Conservation (phyloP, 352 stramenopile genomes). For the Phytopythium oedochilum region DNA sequence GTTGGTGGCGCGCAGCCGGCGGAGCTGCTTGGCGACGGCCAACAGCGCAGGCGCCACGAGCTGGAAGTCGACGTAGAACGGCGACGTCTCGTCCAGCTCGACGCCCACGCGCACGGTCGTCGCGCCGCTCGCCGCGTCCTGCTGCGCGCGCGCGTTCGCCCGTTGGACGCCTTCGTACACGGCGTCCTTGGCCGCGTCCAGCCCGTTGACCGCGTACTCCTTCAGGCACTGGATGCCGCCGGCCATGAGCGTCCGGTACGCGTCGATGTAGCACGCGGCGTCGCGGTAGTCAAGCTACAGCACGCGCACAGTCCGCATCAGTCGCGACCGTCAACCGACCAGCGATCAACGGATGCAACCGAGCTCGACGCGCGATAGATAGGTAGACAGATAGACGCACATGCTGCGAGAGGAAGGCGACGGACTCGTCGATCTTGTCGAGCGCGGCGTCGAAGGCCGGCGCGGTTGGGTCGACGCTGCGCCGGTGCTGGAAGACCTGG, state of each 20-base stretch:
- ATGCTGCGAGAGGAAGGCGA: conserved; percentile 63
- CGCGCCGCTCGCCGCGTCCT: conserved; percentile 3
- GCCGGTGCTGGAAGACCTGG: conserved; percentile 75
- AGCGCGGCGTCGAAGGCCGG: conserved; percentile 52
- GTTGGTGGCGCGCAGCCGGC: conserved; percentile 33
- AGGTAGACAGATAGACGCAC: conserved; percentile 31
- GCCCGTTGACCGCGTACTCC: conserved; percentile 60
- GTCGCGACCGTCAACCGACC: no score
- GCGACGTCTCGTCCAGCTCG: conserved; percentile 62
- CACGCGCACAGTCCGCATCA: conserved; percentile 7
- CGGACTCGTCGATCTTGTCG: conserved; percentile 60
- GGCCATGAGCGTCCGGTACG: conserved; percentile 58
- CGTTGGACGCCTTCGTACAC: conserved; percentile 55
- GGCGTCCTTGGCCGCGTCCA: conserved; percentile 66
- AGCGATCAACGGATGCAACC: no score
- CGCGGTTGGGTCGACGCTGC: conserved; percentile 67
- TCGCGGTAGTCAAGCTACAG: conserved; percentile 65
- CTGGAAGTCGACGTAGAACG: conserved; percentile 80
- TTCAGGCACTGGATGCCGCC: conserved; percentile 61
- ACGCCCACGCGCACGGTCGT: conserved; percentile 8
- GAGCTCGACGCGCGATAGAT: no score
- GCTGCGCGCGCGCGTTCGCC: neutral
- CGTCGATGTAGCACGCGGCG: conserved; percentile 63
- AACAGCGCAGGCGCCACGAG: conserved; percentile 54
- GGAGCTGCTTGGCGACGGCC: conserved; percentile 56